Evolutionary conservation across 2,329 filamentous ascomycete genomes (phyloP).

Genomic region (Calonectria hongkongensis): DNA sequence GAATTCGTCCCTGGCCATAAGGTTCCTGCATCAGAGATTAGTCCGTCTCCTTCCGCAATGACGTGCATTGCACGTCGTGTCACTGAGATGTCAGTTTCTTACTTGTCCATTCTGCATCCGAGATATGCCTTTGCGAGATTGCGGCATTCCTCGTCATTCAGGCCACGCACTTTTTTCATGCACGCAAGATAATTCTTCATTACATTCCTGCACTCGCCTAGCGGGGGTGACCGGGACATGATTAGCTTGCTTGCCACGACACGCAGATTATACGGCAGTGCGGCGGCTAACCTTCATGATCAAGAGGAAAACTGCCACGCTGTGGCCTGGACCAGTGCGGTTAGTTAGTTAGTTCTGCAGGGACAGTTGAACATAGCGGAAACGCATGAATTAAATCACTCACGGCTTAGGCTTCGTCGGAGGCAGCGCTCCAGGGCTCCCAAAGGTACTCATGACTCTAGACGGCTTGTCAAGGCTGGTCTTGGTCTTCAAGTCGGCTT

Average conservation of each 20-base stretch:
- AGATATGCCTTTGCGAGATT: slow-evolving; percentile 91
- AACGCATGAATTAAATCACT: slow-evolving; percentile 57
- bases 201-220: slow-evolving; percentile 93
- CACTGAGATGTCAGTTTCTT: slow-evolving; percentile 58
- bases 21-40: slow-evolving; percentile 75
- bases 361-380: slow-evolving; percentile 8
- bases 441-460: slow-evolving; percentile 77
- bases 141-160: slow-evolving; percentile 91
- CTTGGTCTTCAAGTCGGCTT: slow-evolving; percentile 25
- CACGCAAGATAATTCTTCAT: slow-evolving; percentile 92
- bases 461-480: slow-evolving; percentile 34
- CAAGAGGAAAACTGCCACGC: slow-evolving; percentile 92
- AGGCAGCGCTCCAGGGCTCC: slow-evolving; percentile 80
- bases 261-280: background rate
- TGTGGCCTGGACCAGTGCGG: slow-evolving; percentile 77
- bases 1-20: slow-evolving; percentile 97
- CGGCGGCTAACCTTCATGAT: slow-evolving; percentile 81
- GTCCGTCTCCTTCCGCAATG: slow-evolving; percentile 44
- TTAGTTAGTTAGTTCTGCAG: slow-evolving; percentile 41
- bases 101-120: slow-evolving; percentile 95
- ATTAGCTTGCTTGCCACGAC: slow-evolving; percentile 36
- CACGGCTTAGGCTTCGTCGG: slow-evolving; percentile 82
- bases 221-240: background rate
- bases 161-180: slow-evolving; percentile 87
- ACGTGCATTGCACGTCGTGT: slow-evolving; percentile 32